Conservation (phyloP, 23 red algal species). For the Gracilariopsis chorda region DNA sequence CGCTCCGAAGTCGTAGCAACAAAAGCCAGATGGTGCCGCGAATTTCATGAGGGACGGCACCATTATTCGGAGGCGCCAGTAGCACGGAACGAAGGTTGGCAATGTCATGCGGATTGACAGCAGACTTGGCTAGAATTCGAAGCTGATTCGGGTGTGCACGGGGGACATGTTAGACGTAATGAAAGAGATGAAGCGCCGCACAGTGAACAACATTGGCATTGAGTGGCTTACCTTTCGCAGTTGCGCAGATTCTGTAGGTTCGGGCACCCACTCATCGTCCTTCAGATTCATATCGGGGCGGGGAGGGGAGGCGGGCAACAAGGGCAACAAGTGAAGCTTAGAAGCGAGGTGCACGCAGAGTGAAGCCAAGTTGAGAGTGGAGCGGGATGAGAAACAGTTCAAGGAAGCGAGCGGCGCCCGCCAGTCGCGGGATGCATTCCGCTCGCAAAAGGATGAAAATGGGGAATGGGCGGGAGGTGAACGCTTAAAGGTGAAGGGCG, state of each 20-base stretch:
- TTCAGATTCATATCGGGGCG: slow-evolving; percentile 73
- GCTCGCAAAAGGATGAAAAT: neutral
- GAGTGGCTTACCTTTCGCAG: slow-evolving; percentile 64
- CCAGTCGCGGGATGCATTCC: neutral
- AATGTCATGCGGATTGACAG: slow-evolving; percentile 58
- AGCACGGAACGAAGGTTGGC: slow-evolving; percentile 49
- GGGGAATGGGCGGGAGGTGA: neutral
- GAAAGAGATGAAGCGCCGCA: neutral
- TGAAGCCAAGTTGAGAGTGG: neutral
- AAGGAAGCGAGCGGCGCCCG: neutral
- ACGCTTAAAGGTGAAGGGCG: too few relatives aligned
- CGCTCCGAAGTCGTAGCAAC: slow-evolving; percentile 58
- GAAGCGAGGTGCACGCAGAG: neutral
- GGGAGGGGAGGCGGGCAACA: too few relatives aligned
- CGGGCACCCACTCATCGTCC: slow-evolving; percentile 73
- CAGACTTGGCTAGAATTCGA: slow-evolving; percentile 42
- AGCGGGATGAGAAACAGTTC: neutral
- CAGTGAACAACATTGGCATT: neutral
- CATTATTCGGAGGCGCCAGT: slow-evolving; percentile 36
- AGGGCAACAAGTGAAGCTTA: neutral
- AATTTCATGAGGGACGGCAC: slow-evolving; percentile 71
- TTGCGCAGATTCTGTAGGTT: slow-evolving; percentile 57
- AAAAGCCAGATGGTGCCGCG: slow-evolving; percentile 77
- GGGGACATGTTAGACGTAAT: neutral
- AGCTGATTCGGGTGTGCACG: slow-evolving; percentile 2